These are phyloP conservation scores for Phytopythium oedochilum DNA, from an alignment of 352 stramenopile genomes.

Conservation along the genomic window DNA sequence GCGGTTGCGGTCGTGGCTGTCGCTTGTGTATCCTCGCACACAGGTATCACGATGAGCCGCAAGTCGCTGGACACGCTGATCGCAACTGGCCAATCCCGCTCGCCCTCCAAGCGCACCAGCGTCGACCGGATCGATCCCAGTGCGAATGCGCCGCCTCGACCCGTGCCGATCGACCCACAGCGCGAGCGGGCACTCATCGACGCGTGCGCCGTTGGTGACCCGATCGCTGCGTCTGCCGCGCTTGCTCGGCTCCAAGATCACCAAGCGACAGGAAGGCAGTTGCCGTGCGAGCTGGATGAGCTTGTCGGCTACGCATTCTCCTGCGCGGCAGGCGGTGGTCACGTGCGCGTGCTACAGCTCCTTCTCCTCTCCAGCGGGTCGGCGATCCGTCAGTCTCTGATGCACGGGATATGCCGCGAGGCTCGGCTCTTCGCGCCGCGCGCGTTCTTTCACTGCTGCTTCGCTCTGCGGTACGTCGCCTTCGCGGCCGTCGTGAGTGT, in stretches of 20 bases:
- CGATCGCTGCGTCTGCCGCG: neutral
- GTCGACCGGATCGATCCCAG: neutral
- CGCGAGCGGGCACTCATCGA: neutral
- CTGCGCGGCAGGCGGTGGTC: constrained; percentile 7
- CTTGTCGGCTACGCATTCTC: constrained; percentile 17
- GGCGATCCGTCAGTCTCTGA: constrained; percentile 12
- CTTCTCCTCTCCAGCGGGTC: constrained; percentile 2
- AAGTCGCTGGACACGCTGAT: neutral
- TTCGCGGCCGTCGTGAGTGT: constrained; percentile 34
- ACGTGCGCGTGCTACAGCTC: constrained; percentile 7
- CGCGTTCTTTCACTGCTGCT: constrained; percentile 22
- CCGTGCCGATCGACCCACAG: neutral
- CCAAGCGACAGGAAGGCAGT: neutral
- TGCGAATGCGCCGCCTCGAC: neutral
- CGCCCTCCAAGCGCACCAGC: neutral
- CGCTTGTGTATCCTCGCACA: neutral
- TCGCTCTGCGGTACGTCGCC: constrained; percentile 33
- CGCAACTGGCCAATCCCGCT: too few species aligned
- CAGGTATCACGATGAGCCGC: neutral
- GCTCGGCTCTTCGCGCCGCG: constrained; percentile 26
- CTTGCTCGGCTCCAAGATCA: neutral
- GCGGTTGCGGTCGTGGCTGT: too few species aligned
- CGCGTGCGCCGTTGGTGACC: neutral
- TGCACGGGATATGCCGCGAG: constrained; percentile 28
- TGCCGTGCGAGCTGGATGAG: constrained; percentile 8